Conservation (phyloP, 1,139 yeast species). For the Hansenula anomala region DNA sequence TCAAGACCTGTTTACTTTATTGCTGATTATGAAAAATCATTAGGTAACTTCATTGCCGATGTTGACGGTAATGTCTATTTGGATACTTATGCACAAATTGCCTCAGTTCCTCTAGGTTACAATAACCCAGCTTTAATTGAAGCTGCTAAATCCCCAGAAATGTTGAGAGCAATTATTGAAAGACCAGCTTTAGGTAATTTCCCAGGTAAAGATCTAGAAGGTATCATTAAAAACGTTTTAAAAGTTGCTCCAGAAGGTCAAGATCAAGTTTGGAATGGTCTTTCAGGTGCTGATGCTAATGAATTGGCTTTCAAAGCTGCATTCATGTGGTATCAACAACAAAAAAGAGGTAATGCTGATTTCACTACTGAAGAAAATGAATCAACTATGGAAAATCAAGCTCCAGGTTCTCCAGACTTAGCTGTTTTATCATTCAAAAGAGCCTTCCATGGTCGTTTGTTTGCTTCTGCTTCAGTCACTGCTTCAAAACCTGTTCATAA, state of each 20-base stretch:
- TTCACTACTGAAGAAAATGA: conserved; percentile 53
- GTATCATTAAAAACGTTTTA: conserved; percentile 50
- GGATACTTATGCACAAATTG: conserved; percentile 69
- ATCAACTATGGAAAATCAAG: conserved; percentile 59
- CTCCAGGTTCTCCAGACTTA: conserved; percentile 67
- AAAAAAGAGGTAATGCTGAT: conserved; percentile 49
- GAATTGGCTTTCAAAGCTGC: conserved; percentile 79
- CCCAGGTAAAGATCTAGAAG: conserved; percentile 52
- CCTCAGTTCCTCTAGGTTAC: conserved; percentile 72
- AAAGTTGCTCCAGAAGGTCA: conserved; percentile 71
- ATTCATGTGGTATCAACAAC: conserved; percentile 64
- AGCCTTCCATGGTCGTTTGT: conserved; percentile 74
- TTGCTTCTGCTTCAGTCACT: conserved; percentile 69
- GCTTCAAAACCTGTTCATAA: conserved; percentile 74
- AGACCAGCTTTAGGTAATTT: conserved; percentile 76
- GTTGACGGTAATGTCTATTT: conserved; percentile 62
- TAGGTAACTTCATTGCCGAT: conserved; percentile 69
- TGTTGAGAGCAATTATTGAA: conserved; percentile 63
- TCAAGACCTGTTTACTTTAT: conserved; percentile 67
- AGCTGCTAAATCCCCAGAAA: conserved; percentile 58
- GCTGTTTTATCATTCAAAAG: conserved; percentile 64
- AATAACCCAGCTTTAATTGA: conserved; percentile 65
- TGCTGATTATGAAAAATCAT: conserved; percentile 58
- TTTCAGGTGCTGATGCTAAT: conserved; percentile 73
- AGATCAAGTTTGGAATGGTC: conserved; percentile 61